Conservation (phyloP, 202 grass and related monocot species). For the Zizania palustris region DNA sequence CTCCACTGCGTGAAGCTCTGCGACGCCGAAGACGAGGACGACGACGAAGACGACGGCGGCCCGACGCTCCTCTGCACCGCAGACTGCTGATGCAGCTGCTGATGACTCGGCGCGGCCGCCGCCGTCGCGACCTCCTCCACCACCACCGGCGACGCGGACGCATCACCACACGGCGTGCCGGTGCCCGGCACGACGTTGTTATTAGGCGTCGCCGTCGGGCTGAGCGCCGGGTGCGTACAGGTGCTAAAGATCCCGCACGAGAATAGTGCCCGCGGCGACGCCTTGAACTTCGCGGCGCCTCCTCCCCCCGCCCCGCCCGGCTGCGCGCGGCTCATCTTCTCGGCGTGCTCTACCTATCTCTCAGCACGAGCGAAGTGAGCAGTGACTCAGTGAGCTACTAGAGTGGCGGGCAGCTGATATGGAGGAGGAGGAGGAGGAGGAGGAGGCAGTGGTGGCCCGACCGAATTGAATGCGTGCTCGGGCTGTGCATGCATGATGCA, state of each 20-base stretch:
- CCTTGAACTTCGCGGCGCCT: slow-evolving; percentile 64
- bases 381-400: neutral
- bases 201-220: slow-evolving; percentile 66
- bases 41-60: slow-evolving; percentile 71
- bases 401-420: slow-evolving; percentile 13
- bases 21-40: slow-evolving; percentile 84
- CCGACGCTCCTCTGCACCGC: slow-evolving; percentile 30
- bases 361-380: neutral
- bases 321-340: slow-evolving; percentile 53
- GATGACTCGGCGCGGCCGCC: neutral
- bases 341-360: no score
- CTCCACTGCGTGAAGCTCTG: slow-evolving; percentile 99
- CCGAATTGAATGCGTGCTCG: slow-evolving; percentile 29
- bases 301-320: slow-evolving; percentile 12
- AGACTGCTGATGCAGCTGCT: slow-evolving; percentile 17
- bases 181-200: slow-evolving; percentile 27
- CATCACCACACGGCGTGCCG: slow-evolving; percentile 30
- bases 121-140: slow-evolving; percentile 12
- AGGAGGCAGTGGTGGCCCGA: slow-evolving; percentile 28
- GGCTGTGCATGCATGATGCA: neutral
- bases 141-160: slow-evolving; percentile 42
- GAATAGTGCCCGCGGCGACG: slow-evolving; percentile 82
- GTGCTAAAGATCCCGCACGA: slow-evolving; percentile 96
- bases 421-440: neutral
- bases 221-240: slow-evolving; percentile 80